These are phyloP conservation scores for Cordyceps farinosa DNA, from an alignment of 2,329 filamentous ascomycete genomes.

Conservation along the genomic window DNA sequence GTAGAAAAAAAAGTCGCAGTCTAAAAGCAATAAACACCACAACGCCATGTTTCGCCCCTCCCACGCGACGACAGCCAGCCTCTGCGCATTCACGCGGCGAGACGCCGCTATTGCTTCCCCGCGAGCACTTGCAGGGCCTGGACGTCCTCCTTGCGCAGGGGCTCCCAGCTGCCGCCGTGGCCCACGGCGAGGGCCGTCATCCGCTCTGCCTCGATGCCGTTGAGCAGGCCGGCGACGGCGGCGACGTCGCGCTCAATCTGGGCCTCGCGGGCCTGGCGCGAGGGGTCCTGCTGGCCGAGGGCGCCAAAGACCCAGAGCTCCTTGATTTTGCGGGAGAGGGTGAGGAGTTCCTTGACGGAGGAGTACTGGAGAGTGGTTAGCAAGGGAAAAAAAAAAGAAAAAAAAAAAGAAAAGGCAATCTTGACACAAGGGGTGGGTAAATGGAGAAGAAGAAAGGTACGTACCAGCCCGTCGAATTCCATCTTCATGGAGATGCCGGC, in stretches of 20 bases:
- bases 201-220: conserved; percentile 31
- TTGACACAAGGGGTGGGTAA: too few relatives aligned
- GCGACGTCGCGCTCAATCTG: conserved; percentile 35
- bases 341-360: conserved; percentile 43
- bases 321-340: conserved; percentile 43
- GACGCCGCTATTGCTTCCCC: not conserved
- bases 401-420: not conserved
- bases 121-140: conserved; percentile 2
- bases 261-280: conserved; percentile 34
- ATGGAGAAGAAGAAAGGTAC: not conserved
- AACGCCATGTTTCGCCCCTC: not conserved
- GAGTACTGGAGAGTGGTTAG: conserved; percentile 31
- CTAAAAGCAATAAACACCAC: not conserved
- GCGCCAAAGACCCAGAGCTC: conserved; percentile 45
- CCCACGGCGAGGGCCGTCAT: conserved; percentile 34
- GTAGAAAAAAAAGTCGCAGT: not conserved
- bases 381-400: not conserved
- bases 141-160: conserved; percentile 23
- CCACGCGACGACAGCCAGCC: not conserved
- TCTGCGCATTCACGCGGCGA: too few relatives aligned
- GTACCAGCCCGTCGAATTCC: conserved; percentile 42
- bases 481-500: conserved; percentile 43
- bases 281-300: conserved; percentile 37
- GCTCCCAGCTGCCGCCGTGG: conserved; percentile 37
- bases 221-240: conserved; percentile 33